Evolutionary conservation across 2,329 filamentous ascomycete genomes (phyloP).

Genomic region (Dryadomyces sulphureus): DNA sequence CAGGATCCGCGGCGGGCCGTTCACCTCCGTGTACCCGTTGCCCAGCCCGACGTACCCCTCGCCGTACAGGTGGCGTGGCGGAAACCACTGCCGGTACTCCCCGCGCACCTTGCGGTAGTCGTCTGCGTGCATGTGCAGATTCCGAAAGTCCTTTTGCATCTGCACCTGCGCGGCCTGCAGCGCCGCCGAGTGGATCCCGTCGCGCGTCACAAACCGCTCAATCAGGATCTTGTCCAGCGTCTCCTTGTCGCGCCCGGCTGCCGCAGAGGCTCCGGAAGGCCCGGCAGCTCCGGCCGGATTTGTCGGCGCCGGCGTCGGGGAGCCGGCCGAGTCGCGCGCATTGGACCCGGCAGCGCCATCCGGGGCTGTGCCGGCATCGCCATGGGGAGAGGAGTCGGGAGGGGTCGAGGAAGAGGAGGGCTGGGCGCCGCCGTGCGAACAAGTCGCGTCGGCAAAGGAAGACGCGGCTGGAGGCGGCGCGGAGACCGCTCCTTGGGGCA

Average conservation of each 20-base stretch:
- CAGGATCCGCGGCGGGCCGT: conserved; percentile 52
- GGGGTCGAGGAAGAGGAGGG: background rate
- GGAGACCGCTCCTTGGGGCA: conserved; percentile 23
- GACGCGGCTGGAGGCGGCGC: conserved; percentile 9
- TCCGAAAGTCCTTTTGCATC: conserved; percentile 26
- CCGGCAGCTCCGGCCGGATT: conserved; percentile 2
- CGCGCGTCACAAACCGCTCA: conserved; percentile 37
- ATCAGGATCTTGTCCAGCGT: conserved; percentile 38
- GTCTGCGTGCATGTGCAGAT: conserved; percentile 45
- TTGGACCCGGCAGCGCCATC: background rate
- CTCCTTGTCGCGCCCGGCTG: conserved; percentile 29
- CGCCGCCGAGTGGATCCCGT: conserved; percentile 37
- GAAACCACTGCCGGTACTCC: conserved; percentile 40
- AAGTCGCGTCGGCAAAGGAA: conserved; percentile 4
- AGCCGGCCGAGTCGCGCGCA: background rate
- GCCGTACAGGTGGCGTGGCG: conserved; percentile 44
- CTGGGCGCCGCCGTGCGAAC: background rate
- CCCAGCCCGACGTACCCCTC: conserved; percentile 79
- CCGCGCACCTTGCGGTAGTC: conserved; percentile 50
- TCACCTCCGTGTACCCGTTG: conserved; percentile 67
- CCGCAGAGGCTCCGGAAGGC: conserved; percentile 2
- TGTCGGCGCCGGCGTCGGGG: conserved; percentile 6
- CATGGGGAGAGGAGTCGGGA: background rate
- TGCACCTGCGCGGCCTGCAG: conserved; percentile 39
- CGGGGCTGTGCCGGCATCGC: background rate